These are phyloP conservation scores for Raddia distichophylla DNA, from an alignment of 176 grass and related monocot genomes.

Conservation along the genomic window DNA sequence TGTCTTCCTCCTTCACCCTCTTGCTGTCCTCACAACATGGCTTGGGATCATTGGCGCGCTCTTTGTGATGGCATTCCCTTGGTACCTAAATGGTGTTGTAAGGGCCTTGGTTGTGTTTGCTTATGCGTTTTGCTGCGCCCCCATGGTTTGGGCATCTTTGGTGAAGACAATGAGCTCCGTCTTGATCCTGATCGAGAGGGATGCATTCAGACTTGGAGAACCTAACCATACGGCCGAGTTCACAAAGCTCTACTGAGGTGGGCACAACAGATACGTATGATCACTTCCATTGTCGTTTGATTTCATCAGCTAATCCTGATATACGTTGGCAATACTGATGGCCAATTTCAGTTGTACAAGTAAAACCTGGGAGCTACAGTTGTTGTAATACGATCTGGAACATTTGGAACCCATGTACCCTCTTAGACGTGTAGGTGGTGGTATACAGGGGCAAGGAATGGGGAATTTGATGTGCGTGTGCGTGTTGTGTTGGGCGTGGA, in stretches of 20 bases:
- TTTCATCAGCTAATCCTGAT: conserved; percentile 52
- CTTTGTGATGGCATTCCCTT: conserved; percentile 84
- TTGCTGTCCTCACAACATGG: conserved; percentile 62
- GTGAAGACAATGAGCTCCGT: conserved; percentile 67
- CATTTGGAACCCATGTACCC: conserved; percentile 35
- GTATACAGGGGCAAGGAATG: conserved; percentile 33
- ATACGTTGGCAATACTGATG: conserved; percentile 43
- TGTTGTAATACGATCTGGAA: conserved; percentile 39
- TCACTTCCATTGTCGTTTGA: background rate
- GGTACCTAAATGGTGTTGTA: conserved; percentile 74
- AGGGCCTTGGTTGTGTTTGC: conserved; percentile 68
- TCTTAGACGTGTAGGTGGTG: conserved; percentile 46
- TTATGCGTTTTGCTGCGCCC: conserved; percentile 74
- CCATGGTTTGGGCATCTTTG: conserved; percentile 71
- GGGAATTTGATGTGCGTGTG: conserved; percentile 21
- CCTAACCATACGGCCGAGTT: conserved; percentile 56
- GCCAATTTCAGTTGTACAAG: conserved; percentile 58
- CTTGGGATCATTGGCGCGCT: conserved; percentile 65
- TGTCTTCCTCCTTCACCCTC: conserved; percentile 67
- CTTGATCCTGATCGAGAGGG: conserved; percentile 69
- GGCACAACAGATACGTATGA: conserved; percentile 26
- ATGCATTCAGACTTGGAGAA: conserved; percentile 78
- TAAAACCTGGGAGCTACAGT: conserved; percentile 38
- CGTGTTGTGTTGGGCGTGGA: conserved; percentile 6
- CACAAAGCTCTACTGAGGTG: conserved; percentile 84